A percentile compares a stretch with the other conserved stretches of the same genome.
Conservation (phyloP, 2,329 filamentous ascomycete species). For the Rachicladosporium sp. region DNA sequence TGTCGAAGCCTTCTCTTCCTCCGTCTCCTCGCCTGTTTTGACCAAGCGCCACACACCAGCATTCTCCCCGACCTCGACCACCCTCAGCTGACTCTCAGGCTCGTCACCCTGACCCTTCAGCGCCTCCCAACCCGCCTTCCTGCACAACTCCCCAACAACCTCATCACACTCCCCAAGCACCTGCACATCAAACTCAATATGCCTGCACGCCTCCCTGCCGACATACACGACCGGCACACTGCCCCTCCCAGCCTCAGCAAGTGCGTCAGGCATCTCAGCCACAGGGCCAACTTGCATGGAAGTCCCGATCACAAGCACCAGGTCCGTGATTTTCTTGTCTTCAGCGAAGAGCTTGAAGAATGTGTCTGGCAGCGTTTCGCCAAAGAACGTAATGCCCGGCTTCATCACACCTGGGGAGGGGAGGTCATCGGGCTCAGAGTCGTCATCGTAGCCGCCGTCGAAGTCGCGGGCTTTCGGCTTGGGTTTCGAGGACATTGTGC, state of each 20-base stretch:
- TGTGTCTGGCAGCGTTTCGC: constrained; percentile 71
- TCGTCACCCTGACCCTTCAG: no score
- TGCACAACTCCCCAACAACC: constrained; percentile 75
- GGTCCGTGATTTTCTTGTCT: constrained; percentile 68
- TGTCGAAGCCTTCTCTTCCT: no score
- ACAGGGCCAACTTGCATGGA: constrained; percentile 93
- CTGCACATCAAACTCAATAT: constrained; percentile 94
- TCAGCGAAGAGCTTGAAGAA: constrained; percentile 74
- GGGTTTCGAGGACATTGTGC: constrained; percentile 19
- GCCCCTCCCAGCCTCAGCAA: constrained; percentile 11
- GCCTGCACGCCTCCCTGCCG: constrained; percentile 52
- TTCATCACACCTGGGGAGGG: constrained; percentile 72
- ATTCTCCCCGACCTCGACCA: no score
- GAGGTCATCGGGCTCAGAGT: constrained; percentile 51
- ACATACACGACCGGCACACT: constrained; percentile 25
- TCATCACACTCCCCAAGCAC: constrained; percentile 91
- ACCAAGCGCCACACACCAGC: no score
- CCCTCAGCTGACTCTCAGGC: no score
- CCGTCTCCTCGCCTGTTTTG: no score
- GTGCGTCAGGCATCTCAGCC: constrained; percentile 54
- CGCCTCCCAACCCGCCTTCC: constrained; percentile 59
- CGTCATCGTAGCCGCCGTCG: constrained; percentile 41
- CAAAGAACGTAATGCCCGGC: constrained; percentile 97
- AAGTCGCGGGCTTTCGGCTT: constrained; percentile 36
- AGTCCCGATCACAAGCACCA: constrained; percentile 92